Base-by-base conservation (phyloP, 192 early-diverging fungal genomes). In the Phycomyces nitens region DNA sequence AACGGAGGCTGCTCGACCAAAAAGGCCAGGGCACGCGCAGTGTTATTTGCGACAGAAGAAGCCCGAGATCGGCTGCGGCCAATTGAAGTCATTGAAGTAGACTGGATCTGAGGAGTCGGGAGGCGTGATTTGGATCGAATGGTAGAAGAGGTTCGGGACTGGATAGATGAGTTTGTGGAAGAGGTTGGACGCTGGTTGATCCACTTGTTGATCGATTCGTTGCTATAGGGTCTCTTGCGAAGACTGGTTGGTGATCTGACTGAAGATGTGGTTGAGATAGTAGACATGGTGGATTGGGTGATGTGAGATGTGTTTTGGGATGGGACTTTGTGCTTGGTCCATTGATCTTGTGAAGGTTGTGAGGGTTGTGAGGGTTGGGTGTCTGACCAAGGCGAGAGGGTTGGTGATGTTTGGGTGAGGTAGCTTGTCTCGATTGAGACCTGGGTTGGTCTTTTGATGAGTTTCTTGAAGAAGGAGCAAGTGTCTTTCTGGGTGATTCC, bases 171-270 rank as follows among this genome's bases (percentile, higher is more conserved):
- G 53, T 21, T 8, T 23, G 9, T 1, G 38, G 21, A 12, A 39
- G 24, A 38, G 52, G 12, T 18, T 41, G 20, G 20, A 54, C 55
- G 64, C 18, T 56, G 55, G 21, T 65, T 34, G 41, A 49, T 65
- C n/a, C 53, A 44, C 15, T 42, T 22, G 41, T 49, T 50, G 18
- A 57, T 21, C 21, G 54, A 54, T 29, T 65, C 64, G 16, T 52
- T 54, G 23, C 64, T 65, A 8, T 41, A 18, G 0, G 64, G 55
- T 39, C 64, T 65, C 29, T 65, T 56, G 47, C 64, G 64, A 2
- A 56, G 16, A 21, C 38, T 43, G 23, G 41, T n/a, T 4, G 58
- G 16, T 21, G 29, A 14, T 18, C 16, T 16, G n/a, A 21, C 16
- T 43, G 56, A 9, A 40, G 56, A 26, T 34, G 54, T 24, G 20